These are phyloP conservation scores for Trichoderma polysporum DNA, from an alignment of 2,329 filamentous ascomycete species.

Conservation along the genomic window DNA sequence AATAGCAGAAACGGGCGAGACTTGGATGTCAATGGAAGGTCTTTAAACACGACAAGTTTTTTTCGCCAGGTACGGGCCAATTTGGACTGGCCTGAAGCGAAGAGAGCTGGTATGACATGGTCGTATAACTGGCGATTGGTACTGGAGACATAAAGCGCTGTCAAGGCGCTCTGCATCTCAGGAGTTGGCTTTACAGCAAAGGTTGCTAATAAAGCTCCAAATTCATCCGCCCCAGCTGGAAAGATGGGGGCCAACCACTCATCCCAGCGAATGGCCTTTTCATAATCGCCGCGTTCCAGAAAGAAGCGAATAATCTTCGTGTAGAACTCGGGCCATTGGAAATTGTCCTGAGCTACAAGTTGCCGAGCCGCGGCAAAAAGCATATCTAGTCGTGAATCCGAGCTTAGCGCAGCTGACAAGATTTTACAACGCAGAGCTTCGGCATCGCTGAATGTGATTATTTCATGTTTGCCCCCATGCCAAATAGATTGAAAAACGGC, in stretches of 20 bases:
- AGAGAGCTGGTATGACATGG: slow-evolving; percentile 51
- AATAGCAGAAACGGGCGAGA: slow-evolving; percentile 51
- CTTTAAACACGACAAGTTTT: slow-evolving; percentile 41
- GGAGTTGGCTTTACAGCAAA: slow-evolving; percentile 42
- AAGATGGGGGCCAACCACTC: slow-evolving; percentile 45
- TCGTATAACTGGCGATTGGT: slow-evolving; percentile 50
- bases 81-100: slow-evolving; percentile 44
- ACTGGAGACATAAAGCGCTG: slow-evolving; percentile 46
- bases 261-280: slow-evolving; percentile 49
- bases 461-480: slow-evolving; percentile 19
- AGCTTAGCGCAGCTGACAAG: slow-evolving; percentile 31
- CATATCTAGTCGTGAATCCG: slow-evolving; percentile 28
- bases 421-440: slow-evolving; percentile 33
- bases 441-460: slow-evolving; percentile 28
- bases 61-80: slow-evolving; percentile 51
- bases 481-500: slow-evolving; percentile 29
- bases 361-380: slow-evolving; percentile 31
- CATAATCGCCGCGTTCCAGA: slow-evolving; percentile 40
- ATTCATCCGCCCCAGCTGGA: slow-evolving; percentile 41
- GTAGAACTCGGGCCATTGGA: slow-evolving; percentile 53
- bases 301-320: slow-evolving; percentile 45
- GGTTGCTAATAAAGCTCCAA: slow-evolving; percentile 44
- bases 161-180: slow-evolving; percentile 41
- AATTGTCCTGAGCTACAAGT: slow-evolving; percentile 40
- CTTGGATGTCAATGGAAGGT: slow-evolving; percentile 42